phyloP scores from a whole-genome alignment of 306 rosid species.

The Rosa rugosa region DNA sequence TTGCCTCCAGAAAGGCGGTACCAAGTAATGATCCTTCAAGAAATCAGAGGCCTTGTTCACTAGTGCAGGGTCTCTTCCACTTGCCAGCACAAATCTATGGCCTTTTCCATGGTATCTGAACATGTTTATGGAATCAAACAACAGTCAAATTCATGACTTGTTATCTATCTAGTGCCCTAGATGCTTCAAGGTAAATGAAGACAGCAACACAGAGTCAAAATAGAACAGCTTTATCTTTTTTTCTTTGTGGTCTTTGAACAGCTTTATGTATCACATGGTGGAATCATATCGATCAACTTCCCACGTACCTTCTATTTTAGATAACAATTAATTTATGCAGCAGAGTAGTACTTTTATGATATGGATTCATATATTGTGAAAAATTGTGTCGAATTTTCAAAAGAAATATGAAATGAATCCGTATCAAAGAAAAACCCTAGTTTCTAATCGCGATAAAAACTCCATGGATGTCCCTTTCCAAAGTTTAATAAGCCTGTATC shows the following conservation, averaged over 20 bases:
- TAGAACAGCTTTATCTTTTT: background rate
- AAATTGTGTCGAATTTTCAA: background rate
- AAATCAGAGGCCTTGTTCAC: conserved; percentile 84
- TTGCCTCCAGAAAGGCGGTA: conserved; percentile 83
- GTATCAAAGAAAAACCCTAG: background rate
- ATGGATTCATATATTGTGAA: too few relatives aligned
- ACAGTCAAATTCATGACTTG: background rate
- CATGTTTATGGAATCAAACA: background rate
- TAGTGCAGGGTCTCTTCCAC: conserved; percentile 81
- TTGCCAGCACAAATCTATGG: conserved; percentile 59
- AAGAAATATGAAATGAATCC: background rate
- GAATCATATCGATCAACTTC: background rate
- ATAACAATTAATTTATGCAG: background rate
- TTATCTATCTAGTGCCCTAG: background rate
- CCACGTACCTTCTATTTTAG: background rate
- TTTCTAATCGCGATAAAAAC: background rate
- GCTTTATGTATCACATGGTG: background rate
- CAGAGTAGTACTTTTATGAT: background rate
- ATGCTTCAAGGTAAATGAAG: background rate
- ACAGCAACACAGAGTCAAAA: background rate
- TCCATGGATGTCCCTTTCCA: too few relatives aligned
- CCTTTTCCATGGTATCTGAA: conserved; percentile 81
- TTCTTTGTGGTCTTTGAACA: background rate
- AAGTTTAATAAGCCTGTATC: background rate
- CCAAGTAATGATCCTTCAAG: conserved; percentile 74